These are phyloP conservation scores for Vaccinium darrowii DNA, from an alignment of 148 eudicot species.

Conservation along the genomic window DNA sequence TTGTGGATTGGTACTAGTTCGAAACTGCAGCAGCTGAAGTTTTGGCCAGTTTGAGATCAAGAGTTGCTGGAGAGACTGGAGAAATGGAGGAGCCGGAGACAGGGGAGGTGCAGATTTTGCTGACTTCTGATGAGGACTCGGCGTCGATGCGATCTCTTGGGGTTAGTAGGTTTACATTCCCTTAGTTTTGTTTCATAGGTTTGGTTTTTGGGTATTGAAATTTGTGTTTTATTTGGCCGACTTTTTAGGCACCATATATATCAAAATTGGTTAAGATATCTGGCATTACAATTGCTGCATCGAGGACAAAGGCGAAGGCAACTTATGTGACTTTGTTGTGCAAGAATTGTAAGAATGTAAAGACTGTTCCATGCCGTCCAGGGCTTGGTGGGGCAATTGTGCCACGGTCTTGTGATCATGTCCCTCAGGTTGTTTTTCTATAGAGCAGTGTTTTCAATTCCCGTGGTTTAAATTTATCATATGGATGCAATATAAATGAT, in stretches of 20 bases:
- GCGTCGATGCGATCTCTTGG: constrained; percentile 86
- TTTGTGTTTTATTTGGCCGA: neutral
- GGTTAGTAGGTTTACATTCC: constrained; percentile 36
- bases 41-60: constrained; percentile 67
- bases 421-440: constrained; percentile 56
- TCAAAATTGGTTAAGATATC: constrained; percentile 92
- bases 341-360: constrained; percentile 84
- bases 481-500: neutral
- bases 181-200: neutral
- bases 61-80: constrained; percentile 75
- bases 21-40: constrained; percentile 96
- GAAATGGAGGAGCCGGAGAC: constrained; percentile 83
- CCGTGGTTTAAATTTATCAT: neutral
- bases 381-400: constrained; percentile 99
- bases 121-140: constrained; percentile 79
- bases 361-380: constrained; percentile 93
- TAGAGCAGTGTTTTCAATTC: neutral
- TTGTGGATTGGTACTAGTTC: constrained; percentile 41
- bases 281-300: constrained; percentile 94
- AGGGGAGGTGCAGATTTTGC: constrained; percentile 82
- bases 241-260: constrained; percentile 69
- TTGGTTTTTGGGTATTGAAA: constrained; percentile 11
- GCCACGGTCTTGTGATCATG: constrained; percentile 89
- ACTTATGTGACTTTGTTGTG: constrained; percentile 90
- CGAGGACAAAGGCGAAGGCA: constrained; percentile 97